Percentiles rank a stretch among this genome's conserved stretches.
These are phyloP conservation scores for Entomortierella lignicola DNA, from an alignment of 192 early-diverging fungal genomes.

Conservation along the genomic window DNA sequence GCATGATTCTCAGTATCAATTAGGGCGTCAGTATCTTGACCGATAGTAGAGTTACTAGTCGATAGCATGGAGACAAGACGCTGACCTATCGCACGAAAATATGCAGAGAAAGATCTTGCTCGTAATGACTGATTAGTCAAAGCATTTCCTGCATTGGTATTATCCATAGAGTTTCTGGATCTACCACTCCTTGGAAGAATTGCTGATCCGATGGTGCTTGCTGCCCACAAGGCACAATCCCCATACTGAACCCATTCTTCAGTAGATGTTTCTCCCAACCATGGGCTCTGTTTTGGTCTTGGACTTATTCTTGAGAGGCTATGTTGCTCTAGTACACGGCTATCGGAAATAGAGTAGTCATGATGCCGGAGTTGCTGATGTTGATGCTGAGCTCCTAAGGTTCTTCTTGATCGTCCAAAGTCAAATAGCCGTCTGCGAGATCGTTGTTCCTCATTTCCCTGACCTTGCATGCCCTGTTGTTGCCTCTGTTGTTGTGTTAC, in stretches of 20 bases:
- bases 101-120: neutral
- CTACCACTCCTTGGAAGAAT: neutral
- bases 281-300: constrained; percentile 22
- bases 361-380: neutral
- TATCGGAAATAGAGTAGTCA: neutral
- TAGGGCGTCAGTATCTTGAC: neutral
- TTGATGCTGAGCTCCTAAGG: neutral
- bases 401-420: neutral
- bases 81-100: neutral
- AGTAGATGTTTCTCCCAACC: constrained; percentile 40
- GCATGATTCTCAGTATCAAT: neutral
- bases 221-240: constrained; percentile 33
- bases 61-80: constrained; percentile 4
- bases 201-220: constrained; percentile 4
- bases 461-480: neutral
- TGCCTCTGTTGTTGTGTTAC: constrained; percentile 7
- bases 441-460: neutral
- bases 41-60: neutral
- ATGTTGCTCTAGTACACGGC: neutral
- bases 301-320: neutral
- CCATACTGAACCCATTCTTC: constrained; percentile 28
- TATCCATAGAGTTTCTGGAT: neutral
- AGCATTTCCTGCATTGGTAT: neutral
- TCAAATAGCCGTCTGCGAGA: constrained; percentile 16
- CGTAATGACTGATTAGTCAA: neutral